Conservation (phyloP, 768 basidiomycete genomes). For the Bullera alba region DNA sequence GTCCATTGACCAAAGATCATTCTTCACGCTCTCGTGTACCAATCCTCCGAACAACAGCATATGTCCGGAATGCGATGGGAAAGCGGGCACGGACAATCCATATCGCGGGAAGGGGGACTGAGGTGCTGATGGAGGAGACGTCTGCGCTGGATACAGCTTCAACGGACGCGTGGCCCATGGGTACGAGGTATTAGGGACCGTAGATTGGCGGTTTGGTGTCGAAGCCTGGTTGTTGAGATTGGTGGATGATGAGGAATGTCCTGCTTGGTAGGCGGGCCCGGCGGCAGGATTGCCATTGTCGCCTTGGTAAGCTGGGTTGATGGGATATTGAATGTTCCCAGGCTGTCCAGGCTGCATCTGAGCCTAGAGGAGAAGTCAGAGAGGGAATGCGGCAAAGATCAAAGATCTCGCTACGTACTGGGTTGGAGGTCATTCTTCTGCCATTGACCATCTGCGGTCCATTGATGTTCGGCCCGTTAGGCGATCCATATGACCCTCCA, state of each 20-base stretch:
- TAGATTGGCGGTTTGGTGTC: constrained; percentile 7
- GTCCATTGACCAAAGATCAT: constrained; percentile 89
- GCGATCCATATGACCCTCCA: background rate
- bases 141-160: constrained; percentile 13
- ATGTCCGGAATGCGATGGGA: constrained; percentile 60
- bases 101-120: constrained; percentile 81
- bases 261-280: too few species aligned
- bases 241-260: too few species aligned
- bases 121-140: constrained; percentile 55
- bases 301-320: too few species aligned
- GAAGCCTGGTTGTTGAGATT: too few species aligned
- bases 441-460: constrained; percentile 28
- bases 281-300: too few species aligned
- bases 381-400: background rate
- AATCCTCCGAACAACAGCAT: constrained; percentile 96
- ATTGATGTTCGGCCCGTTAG: background rate
- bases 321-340: background rate
- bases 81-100: constrained; percentile 72
- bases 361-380: background rate
- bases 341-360: background rate
- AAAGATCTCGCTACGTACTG: constrained; percentile 17
- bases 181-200: constrained; percentile 18
- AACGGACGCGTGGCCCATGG: constrained; percentile 36
- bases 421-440: constrained; percentile 30
- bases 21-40: constrained; percentile 77